A percentile compares a stretch with the other conserved stretches of the same genome.
These are phyloP conservation scores for Salix suchowensis DNA, from an alignment of 345 rosid genomes.

Conservation along the genomic window DNA sequence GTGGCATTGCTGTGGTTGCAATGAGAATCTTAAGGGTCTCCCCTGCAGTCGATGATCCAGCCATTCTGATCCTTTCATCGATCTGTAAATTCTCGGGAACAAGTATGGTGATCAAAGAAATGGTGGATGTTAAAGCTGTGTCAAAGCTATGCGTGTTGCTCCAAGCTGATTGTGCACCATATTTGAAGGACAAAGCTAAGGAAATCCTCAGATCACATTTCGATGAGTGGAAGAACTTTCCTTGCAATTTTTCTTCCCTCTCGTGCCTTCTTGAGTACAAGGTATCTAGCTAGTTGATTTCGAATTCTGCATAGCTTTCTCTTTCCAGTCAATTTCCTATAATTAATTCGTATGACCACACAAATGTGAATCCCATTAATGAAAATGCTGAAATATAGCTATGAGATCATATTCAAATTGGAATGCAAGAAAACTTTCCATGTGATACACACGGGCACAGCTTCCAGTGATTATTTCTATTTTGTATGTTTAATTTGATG, in stretches of 20 bases:
- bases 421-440: neutral
- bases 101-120: constrained; percentile 44
- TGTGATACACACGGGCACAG: neutral
- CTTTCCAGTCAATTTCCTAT: neutral
- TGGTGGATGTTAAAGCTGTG: constrained; percentile 54
- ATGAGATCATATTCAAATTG: neutral
- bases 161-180: constrained; percentile 32
- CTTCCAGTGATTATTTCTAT: neutral
- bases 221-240: constrained; percentile 55
- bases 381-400: neutral
- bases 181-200: constrained; percentile 48
- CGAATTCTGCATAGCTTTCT: neutral
- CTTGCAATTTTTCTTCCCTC: constrained; percentile 37
- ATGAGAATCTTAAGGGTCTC: constrained; percentile 54
- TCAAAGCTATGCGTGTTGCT: constrained; percentile 52
- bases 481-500: neutral
- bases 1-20: constrained; percentile 53
- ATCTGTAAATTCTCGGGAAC: constrained; percentile 47
- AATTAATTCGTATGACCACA: neutral
- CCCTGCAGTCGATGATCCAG: constrained; percentile 45
- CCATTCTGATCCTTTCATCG: constrained; percentile 42
- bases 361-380: neutral
- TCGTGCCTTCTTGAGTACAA: neutral
- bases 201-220: constrained; percentile 50
- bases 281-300: neutral